These are phyloP conservation scores for Purshia tridentata DNA, from an alignment of 306 rosid genomes.

Conservation along the genomic window DNA sequence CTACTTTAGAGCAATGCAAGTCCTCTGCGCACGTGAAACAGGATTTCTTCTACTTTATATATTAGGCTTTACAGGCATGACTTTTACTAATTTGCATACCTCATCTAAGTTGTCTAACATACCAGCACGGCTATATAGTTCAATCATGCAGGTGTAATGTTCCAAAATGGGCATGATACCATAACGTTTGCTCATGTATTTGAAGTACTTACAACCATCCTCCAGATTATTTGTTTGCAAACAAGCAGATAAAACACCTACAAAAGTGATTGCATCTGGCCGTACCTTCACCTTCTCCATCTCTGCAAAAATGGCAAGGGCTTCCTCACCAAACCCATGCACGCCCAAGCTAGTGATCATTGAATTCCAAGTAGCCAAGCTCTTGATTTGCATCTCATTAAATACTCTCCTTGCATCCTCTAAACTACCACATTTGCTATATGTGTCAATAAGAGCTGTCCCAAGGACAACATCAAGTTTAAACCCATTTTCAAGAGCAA, in stretches of 20 bases:
- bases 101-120: slow-evolving; percentile 31
- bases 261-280: slow-evolving; percentile 39
- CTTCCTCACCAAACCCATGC: slow-evolving; percentile 59
- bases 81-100: slow-evolving; percentile 18
- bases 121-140: slow-evolving; percentile 42
- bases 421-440: slow-evolving; percentile 68
- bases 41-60: not conserved
- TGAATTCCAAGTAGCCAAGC: slow-evolving; percentile 69
- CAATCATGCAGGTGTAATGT: slow-evolving; percentile 52
- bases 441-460: slow-evolving; percentile 69
- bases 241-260: slow-evolving; percentile 36
- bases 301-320: slow-evolving; percentile 40
- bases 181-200: slow-evolving; percentile 45
- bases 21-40: not conserved
- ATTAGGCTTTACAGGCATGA: slow-evolving; percentile 13
- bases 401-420: slow-evolving; percentile 52
- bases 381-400: slow-evolving; percentile 40
- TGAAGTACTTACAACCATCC: slow-evolving; percentile 22
- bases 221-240: slow-evolving; percentile 26
- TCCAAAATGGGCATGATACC: slow-evolving; percentile 53
- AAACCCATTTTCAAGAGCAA: slow-evolving; percentile 43
- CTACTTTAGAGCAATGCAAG: not conserved
- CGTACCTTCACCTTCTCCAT: slow-evolving; percentile 40
- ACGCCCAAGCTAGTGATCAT: slow-evolving; percentile 79
- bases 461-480: slow-evolving; percentile 51